Evolutionary conservation across 2,329 filamentous ascomycete species (phyloP), one percentile per base, ranked within the genome.

Genomic region (Ceratocystiopsis brevicomis): DNA sequence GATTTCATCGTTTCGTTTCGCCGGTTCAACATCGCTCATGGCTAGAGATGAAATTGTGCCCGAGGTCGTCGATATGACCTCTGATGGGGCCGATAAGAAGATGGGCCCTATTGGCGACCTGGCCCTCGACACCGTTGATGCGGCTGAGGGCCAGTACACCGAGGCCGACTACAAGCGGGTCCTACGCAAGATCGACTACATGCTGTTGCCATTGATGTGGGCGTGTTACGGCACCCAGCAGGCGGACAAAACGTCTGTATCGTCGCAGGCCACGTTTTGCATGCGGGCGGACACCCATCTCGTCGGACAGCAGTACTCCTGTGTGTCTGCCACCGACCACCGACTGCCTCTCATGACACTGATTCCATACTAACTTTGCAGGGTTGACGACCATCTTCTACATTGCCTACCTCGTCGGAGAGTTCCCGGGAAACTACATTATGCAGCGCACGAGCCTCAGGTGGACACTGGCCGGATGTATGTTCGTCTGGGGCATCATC

Each of bases 221-320:
- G 57, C 55, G 10, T 59, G 58, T 48, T 67, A 67, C 45, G 65
- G 65, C 34, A 62, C 67, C 40, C 66, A 68, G 47, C 65, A 67
- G 49, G 60, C 58, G 0, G 64, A 67, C 51, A 67, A 67, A 51
- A 67, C 62, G 2, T 59, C 60, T 0, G 53, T 62, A 15, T 54
- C 59, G 17, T 58, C 53, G 0, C 60, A 63, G 41, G 60, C 61
- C 15, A 60, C 54, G 0, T 61, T 62, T 39, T 61, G 61, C 6
- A 52, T 63, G 4, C 46, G 54, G 35, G 51, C 55, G 33, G 60
- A 52, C 30, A 52, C 52, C 2, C 37, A 45, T 5, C 48, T 57
- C 4, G 44, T 49, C 2, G 55, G 55, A 1, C 51, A 54, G 19
- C 46, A 57, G 40, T 53, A 50, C 16, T 44, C 43, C 5, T 47